phyloP scores from a whole-genome alignment of 805 yeast genomes.

The Zygotorulaspora danielsina region DNA sequence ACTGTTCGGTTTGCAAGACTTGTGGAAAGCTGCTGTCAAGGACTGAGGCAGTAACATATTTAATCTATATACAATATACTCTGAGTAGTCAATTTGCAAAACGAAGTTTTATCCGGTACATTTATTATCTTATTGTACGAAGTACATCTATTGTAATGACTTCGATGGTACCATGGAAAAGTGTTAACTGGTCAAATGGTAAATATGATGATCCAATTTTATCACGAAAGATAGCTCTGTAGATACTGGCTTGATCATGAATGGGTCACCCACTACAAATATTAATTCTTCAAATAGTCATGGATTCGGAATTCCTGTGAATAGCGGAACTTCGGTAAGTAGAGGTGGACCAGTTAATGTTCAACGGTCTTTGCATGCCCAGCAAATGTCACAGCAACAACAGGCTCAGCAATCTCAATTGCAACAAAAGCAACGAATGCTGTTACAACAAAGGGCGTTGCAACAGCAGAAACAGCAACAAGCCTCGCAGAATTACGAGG shows the following conservation, averaged over 20 bases:
- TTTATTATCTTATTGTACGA: too few species aligned
- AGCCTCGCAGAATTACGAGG: slow-evolving; percentile 41
- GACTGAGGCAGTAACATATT: too few species aligned
- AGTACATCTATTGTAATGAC: too few species aligned
- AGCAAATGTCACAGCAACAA: slow-evolving; percentile 20
- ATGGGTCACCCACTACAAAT: slow-evolving; percentile 5
- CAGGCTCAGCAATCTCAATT: slow-evolving; percentile 24
- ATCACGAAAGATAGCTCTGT: too few species aligned
- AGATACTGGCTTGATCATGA: slow-evolving; percentile 5
- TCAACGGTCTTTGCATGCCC: slow-evolving; percentile 10
- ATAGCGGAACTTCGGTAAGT: slow-evolving; percentile 10
- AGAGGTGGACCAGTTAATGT: slow-evolving; percentile 16
- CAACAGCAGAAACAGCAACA: slow-evolving; percentile 38
- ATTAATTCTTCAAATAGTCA: slow-evolving; percentile 2
- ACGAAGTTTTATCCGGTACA: too few species aligned
- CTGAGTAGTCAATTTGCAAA: too few species aligned
- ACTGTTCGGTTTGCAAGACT: slow-evolving; percentile 65
- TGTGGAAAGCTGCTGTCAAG: slow-evolving; percentile 50
- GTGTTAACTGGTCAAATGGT: too few species aligned
- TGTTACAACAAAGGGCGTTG: slow-evolving; percentile 29
- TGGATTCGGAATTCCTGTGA: slow-evolving; percentile 25
- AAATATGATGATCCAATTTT: too few species aligned
- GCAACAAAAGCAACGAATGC: slow-evolving; percentile 33
- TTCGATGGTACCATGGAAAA: too few species aligned
- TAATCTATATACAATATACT: too few species aligned